These are phyloP conservation scores for Sporothrix brunneoviolacea DNA, from an alignment of 2,329 filamentous ascomycete species.

Conservation along the genomic window DNA sequence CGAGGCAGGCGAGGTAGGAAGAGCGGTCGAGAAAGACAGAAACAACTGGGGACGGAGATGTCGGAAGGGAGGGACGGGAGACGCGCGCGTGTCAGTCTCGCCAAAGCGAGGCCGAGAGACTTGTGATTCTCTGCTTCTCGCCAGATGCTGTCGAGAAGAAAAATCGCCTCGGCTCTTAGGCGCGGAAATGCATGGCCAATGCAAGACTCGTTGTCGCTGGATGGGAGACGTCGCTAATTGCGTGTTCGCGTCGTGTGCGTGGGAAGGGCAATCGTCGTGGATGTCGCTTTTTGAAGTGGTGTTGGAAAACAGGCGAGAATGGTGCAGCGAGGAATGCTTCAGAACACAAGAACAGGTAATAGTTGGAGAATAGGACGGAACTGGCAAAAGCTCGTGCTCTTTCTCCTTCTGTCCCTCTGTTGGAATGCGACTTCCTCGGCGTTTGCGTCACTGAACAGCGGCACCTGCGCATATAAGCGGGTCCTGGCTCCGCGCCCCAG, in stretches of 20 bases:
- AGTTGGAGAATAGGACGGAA: too few relatives aligned
- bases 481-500: constrained; percentile 1
- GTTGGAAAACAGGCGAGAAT: too few relatives aligned
- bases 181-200: background rate
- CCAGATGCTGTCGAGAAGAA: too few relatives aligned
- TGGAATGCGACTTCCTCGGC: constrained; percentile 15
- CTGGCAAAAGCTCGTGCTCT: constrained; percentile 12
- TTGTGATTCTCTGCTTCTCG: too few relatives aligned
- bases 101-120: too few relatives aligned
- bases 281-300: too few relatives aligned
- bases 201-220: background rate
- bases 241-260: too few relatives aligned
- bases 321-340: background rate
- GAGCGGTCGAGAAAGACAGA: background rate
- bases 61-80: too few relatives aligned
- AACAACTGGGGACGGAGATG: too few relatives aligned
- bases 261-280: too few relatives aligned
- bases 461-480: constrained; percentile 8
- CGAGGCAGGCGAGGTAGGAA: background rate
- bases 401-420: background rate
- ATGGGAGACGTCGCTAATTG: background rate
- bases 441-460: constrained; percentile 18
- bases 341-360: too few relatives aligned
- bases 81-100: too few relatives aligned
- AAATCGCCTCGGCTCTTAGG: constrained; percentile 9